Base-by-base conservation (phyloP, 495 filamentous ascomycete genomes). In the Saxophila tyrrhenica region DNA sequence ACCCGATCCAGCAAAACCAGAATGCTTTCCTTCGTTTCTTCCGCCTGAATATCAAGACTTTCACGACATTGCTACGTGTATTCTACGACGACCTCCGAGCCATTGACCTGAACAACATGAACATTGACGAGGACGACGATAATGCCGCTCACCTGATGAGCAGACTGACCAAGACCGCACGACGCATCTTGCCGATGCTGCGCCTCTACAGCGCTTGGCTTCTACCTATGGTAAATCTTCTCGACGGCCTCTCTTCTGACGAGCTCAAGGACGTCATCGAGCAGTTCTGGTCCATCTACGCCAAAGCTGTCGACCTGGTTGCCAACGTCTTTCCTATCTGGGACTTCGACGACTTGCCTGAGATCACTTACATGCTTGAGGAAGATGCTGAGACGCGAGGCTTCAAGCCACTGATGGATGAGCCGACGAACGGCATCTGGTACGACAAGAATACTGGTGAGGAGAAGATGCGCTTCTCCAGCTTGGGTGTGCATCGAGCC, bases 131-230 rank as follows among this genome's bases (percentile, higher is more conserved):
- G 19, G 50, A 56, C 13, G 49, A 42, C 8, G 35, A 39, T 20
- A 32, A 51, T 2, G 49, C 13, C 9, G 49, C 38, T 8, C 32
- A 24, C 62, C 74, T 48, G 65, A 55, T 70, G 2, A 77, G 82
- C 54, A 81, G 75, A 42, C 69, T 89, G 29, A 83, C 81, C 2
- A 75, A 76, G 2, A 72, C 81, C 51, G 75, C 77, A 10, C 79
- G 82, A 20, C 79, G 83, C 42, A 71, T 87, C 43, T 66, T 91
- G 20, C 85, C 85, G 3, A 76, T 77, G 8, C 71, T 90, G 38
- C 81, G 85, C 7, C 72, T 86, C 41, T 89, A 89, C 64, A 84
- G 82, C 64, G 78, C 75, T 35, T 91, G 86, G 86, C 71, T 90
- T 46, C 64, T 76, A 11, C 68, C 71, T 20, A 74, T 77, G 53